Percentiles rank a stretch among this genome's conserved stretches.
These are phyloP conservation scores for Fragaria vesca DNA, from an alignment of 306 rosid genomes.

Conservation along the genomic window DNA sequence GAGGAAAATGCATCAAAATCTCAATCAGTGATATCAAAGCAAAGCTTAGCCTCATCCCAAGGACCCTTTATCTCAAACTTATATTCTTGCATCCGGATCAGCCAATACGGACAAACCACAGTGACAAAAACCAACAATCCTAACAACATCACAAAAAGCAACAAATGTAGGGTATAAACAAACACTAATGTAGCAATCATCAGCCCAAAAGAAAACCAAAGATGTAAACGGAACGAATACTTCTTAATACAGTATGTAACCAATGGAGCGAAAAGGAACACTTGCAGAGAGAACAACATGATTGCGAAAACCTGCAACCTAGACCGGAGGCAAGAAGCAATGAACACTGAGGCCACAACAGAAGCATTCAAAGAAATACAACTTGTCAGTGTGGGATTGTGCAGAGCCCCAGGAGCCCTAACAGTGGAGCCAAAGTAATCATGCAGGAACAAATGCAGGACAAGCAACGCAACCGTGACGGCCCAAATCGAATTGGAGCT, in stretches of 20 bases:
- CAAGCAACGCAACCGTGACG: conserved; percentile 58
- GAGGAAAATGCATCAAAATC: background rate
- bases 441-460: conserved; percentile 84
- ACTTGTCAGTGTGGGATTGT: conserved; percentile 70
- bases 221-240: conserved; percentile 64
- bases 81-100: conserved; percentile 78
- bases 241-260: conserved; percentile 74
- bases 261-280: conserved; percentile 87
- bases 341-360: conserved; percentile 77
- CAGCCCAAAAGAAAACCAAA: conserved; percentile 63
- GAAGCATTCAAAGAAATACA: conserved; percentile 88
- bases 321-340: conserved; percentile 86
- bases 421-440: conserved; percentile 85
- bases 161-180: conserved; percentile 54
- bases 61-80: conserved; percentile 95
- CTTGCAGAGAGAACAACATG: conserved; percentile 83
- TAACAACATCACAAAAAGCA: conserved; percentile 61
- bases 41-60: conserved; percentile 98
- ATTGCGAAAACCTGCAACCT: conserved; percentile 78
- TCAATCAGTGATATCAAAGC: conserved; percentile 83
- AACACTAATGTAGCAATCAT: conserved; percentile 52
- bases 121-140: conserved; percentile 73
- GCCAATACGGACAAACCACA: conserved; percentile 85
- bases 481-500: conserved; percentile 94
- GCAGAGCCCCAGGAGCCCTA: conserved; percentile 54